Evolutionary conservation across 108 stramenopile genomes (phyloP).

Genomic region (Tribonema minus): DNA sequence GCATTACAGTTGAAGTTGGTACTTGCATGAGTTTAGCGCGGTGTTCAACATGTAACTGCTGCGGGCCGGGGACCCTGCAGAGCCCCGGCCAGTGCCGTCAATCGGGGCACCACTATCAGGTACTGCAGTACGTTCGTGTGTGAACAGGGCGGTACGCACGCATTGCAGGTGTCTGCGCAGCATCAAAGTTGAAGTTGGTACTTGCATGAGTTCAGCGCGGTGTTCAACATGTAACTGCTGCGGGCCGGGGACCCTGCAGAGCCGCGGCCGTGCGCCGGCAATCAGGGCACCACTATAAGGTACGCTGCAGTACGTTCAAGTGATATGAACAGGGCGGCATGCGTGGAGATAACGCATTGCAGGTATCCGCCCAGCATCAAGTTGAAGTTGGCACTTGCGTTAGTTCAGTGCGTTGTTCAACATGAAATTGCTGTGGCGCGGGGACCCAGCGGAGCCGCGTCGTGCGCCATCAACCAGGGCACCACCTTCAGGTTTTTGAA

Average conservation of each 20-base stretch:
- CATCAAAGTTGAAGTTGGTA: neutral
- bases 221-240: no score
- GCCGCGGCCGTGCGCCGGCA: constrained; percentile 79
- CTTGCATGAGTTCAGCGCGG: no score
- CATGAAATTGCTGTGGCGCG: no score
- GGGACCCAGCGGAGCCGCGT: constrained; percentile 51
- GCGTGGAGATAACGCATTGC: no score
- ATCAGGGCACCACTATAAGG: constrained; percentile 74
- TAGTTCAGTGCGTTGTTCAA: no score
- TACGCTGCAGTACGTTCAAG: no score
- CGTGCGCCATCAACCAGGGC: constrained; percentile 80
- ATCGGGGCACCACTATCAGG: constrained; percentile 74
- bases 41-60: no score
- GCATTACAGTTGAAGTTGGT: neutral
- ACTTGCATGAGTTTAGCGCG: no score
- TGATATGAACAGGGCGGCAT: neutral
- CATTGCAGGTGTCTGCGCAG: neutral
- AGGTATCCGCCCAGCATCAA: neutral
- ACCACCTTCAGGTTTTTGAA: constrained; percentile 71
- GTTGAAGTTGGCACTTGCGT: no score
- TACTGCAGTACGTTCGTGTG: no score
- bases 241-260: constrained; percentile 22
- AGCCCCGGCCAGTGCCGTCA: constrained; percentile 78
- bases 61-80: constrained; percentile 19
- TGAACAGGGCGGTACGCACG: neutral